These are phyloP conservation scores for Syzygium aromaticum DNA, from an alignment of 345 rosid species.

Conservation along the genomic window DNA sequence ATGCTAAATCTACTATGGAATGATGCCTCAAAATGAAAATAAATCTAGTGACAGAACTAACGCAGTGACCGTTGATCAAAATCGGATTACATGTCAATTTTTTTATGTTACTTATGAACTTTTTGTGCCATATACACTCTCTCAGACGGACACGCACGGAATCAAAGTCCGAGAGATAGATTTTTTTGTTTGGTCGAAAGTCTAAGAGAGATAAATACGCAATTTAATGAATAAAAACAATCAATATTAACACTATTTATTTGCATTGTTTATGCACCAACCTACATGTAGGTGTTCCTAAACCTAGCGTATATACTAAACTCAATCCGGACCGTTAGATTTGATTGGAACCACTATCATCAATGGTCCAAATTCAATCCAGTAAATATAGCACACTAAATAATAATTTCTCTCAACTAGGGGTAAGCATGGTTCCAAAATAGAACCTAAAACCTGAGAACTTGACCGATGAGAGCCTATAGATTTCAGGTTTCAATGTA, in stretches of 20 bases:
- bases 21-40: not conserved
- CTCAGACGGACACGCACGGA: not conserved
- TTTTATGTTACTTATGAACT: not conserved
- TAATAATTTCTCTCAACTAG: not conserved
- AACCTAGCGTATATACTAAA: not conserved
- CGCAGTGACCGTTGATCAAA: not conserved
- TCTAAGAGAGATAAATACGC: too few relatives aligned
- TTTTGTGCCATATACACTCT: not conserved
- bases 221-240: too few relatives aligned
- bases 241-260: too few relatives aligned
- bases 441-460: too few relatives aligned
- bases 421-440: too few relatives aligned
- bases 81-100: not conserved
- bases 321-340: rapidly evolving
- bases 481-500: too few relatives aligned
- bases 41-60: too few relatives aligned
- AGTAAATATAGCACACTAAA: too few relatives aligned
- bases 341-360: not conserved
- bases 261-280: not conserved
- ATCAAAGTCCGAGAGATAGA: not conserved
- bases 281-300: not conserved
- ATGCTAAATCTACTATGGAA: not conserved
- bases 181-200: too few relatives aligned
- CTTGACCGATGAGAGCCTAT: too few relatives aligned
- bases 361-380: not conserved